Percentiles rank a stretch among this genome's conserved stretches.
phyloP scores from a whole-genome alignment of 345 rosid genomes.

The Sisymbrium altissimum region DNA sequence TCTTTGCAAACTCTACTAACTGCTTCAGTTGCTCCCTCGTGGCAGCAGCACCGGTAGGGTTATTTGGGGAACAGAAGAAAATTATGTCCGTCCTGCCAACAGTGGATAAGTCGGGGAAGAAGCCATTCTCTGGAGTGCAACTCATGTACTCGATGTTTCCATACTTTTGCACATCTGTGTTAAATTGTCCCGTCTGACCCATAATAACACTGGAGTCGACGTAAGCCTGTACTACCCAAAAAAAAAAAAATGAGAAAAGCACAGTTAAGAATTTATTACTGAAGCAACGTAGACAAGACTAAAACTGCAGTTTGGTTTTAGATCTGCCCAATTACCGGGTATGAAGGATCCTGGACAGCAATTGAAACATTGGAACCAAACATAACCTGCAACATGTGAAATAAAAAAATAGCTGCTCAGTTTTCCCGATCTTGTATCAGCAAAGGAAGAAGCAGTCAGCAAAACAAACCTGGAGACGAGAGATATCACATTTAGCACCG shows the following conservation, averaged over 20 bases:
- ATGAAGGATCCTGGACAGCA: conserved; percentile 98
- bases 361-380: conserved; percentile 79
- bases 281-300: neutral
- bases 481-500: conserved; percentile 97
- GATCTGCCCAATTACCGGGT: conserved; percentile 61
- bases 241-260: neutral
- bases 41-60: conserved; percentile 94
- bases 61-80: conserved; percentile 94
- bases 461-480: conserved; percentile 85
- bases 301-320: conserved; percentile 4
- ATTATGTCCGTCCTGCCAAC: conserved; percentile 76
- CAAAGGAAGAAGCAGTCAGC: neutral
- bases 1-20: conserved; percentile 80
- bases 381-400: conserved; percentile 50
- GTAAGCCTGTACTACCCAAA: conserved; percentile 59
- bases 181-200: conserved; percentile 86
- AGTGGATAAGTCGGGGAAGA: conserved; percentile 84
- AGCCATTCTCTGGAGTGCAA: conserved; percentile 91
- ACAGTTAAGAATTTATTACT: neutral
- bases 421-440: neutral
- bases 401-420: conserved; percentile 15
- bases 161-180: conserved; percentile 59
- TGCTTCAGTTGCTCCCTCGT: conserved; percentile 74
- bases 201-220: conserved; percentile 94
- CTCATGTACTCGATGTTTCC: conserved; percentile 89